Evolutionary conservation across 306 rosid genomes (phyloP).

Genomic region (Crataegus laevigata): DNA sequence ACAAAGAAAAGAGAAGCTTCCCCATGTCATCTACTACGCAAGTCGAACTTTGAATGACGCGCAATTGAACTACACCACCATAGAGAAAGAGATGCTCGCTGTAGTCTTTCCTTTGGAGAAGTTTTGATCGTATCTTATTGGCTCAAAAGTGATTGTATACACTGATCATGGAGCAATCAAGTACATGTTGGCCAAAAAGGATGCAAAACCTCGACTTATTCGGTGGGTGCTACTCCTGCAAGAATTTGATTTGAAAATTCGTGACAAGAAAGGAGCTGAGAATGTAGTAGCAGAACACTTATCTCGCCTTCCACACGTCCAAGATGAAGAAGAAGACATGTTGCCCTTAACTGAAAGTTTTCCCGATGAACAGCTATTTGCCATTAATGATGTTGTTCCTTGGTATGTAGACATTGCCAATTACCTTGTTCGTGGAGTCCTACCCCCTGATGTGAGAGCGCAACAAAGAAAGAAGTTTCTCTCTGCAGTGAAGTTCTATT

Average conservation of each 20-base stretch:
- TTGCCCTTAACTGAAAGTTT: background rate
- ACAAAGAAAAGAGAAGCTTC: too few relatives aligned
- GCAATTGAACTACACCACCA: background rate
- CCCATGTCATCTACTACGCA: too few relatives aligned
- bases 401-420: background rate
- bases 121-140: background rate
- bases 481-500: background rate
- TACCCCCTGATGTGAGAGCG: too few relatives aligned
- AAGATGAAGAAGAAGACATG: background rate
- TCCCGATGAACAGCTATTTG: background rate
- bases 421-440: background rate
- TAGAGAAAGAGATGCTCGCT: background rate
- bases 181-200: background rate
- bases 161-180: background rate
- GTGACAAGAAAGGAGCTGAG: background rate
- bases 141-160: background rate
- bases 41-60: too few relatives aligned
- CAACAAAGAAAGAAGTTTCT: background rate
- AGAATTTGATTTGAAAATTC: background rate
- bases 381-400: background rate
- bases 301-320: background rate
- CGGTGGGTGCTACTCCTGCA: background rate
- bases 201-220: background rate
- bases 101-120: background rate
- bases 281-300: too few relatives aligned